Evolutionary conservation across 805 yeast genomes (phyloP), one percentile per base, ranked within the genome.

Genomic region (Sungouiozyma intestinalis): DNA sequence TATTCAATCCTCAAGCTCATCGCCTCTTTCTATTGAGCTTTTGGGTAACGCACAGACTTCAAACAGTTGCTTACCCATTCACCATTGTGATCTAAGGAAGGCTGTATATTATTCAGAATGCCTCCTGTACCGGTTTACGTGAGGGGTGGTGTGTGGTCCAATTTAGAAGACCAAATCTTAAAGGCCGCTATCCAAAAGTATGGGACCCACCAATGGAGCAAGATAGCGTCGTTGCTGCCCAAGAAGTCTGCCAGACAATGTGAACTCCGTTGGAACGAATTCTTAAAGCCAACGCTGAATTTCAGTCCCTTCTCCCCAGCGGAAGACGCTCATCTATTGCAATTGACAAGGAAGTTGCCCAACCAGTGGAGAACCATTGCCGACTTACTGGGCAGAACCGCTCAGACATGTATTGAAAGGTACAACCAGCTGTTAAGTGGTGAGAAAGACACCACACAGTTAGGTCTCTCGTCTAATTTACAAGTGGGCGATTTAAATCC

Each of bases 311-410:
- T 96, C 92, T 64, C 81, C 0, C 66, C 70, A 21, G 80, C 76
- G 20, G 95, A 88, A 45, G 98, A 90, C 58, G 79, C 74, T 36
- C 73, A 74, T 54, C 66, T 90, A 38, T 58, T 87, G 43, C 70
- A 73, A 29, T 53, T 86, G 45, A 87, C 84, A 0, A 73, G 76
- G 50, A 60, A 78, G 29, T 64, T 88, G 50, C 97, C 97, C 1
- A 86, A 88, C 47, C 97, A 88, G 63, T 90, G 98, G 98, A 73
- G 94, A 37, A 77, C 92, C 1, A 84, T 92, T n/a, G 82, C 94
- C 1, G 76, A 84, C 5, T 60, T 79, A 8, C 66, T 88, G 59
- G 87, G 88, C 0, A 67, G 97, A 45, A 85, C 97, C 0, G 90
- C 95, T 0, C 79, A 85, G 13, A 83, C 82, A 45, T 85, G 95